phyloP scores from a whole-genome alignment of 139 green algal genomes.

The Dunaliella primolecta region DNA sequence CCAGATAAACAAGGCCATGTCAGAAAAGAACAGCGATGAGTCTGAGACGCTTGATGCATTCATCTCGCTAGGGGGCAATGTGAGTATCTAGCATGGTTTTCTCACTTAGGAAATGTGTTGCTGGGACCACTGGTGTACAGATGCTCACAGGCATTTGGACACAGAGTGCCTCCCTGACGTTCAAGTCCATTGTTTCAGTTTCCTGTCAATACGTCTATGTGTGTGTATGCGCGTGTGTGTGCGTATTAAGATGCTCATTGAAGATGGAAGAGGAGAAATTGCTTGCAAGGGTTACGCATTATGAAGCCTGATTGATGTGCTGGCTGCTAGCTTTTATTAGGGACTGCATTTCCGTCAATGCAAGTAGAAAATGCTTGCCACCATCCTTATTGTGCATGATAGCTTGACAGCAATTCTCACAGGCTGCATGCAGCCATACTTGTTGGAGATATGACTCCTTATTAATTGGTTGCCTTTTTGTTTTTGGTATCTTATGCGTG shows the following conservation, averaged over 20 bases:
- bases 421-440: not conserved
- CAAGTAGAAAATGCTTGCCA: not conserved
- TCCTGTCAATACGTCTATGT: not conserved
- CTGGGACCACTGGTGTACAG: not conserved
- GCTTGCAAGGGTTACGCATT: not conserved
- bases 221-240: not conserved
- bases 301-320: not conserved
- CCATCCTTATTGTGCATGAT: not conserved
- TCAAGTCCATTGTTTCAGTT: no score
- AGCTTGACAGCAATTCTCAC: not conserved
- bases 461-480: not conserved
- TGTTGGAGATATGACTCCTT: not conserved
- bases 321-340: not conserved
- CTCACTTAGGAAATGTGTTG: not conserved
- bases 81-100: slow-evolving; percentile 27
- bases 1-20: slow-evolving; percentile 66
- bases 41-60: slow-evolving; percentile 79
- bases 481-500: not conserved
- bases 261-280: not conserved
- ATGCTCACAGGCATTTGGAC: not conserved
- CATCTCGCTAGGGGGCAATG: slow-evolving; percentile 74
- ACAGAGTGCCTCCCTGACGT: not conserved
- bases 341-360: not conserved
- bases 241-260: not conserved
- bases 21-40: slow-evolving; percentile 50